These are phyloP conservation scores for Fraxinus anomala DNA, from an alignment of 257 asterid species.

Conservation along the genomic window DNA sequence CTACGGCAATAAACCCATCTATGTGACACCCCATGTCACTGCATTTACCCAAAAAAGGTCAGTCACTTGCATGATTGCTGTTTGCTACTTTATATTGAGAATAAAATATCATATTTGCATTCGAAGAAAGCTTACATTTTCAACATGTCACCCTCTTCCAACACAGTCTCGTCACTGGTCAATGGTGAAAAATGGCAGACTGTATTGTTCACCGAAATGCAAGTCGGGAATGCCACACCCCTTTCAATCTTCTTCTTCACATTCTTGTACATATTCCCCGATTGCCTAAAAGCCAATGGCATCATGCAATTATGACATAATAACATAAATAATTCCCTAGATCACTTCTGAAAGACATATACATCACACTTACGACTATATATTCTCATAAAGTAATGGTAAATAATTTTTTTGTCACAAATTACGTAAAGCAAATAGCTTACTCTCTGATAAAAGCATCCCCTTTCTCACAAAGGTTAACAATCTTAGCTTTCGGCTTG, in stretches of 20 bases:
- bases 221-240: constrained; percentile 95
- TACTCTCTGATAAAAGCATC: constrained; percentile 81
- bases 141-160: constrained; percentile 77
- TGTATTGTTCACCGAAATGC: constrained; percentile 79
- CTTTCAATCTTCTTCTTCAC: constrained; percentile 90
- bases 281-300: constrained; percentile 51
- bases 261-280: constrained; percentile 90
- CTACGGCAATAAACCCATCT: constrained; percentile 93
- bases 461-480: constrained; percentile 81
- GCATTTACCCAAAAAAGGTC: constrained; percentile 28
- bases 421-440: constrained; percentile 8
- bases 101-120: background rate
- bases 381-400: background rate
- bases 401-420: background rate
- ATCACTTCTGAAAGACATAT: background rate
- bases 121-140: constrained; percentile 59
- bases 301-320: background rate
- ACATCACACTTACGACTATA: background rate
- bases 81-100: background rate
- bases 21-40: constrained; percentile 98
- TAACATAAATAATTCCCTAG: background rate
- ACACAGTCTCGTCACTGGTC: constrained; percentile 64
- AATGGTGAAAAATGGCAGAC: constrained; percentile 90
- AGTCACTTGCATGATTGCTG: background rate
- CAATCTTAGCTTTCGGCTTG: constrained; percentile 80